These are phyloP conservation scores for Tetrapisispora namnaoensis DNA, from an alignment of 805 yeast species.

Conservation along the genomic window DNA sequence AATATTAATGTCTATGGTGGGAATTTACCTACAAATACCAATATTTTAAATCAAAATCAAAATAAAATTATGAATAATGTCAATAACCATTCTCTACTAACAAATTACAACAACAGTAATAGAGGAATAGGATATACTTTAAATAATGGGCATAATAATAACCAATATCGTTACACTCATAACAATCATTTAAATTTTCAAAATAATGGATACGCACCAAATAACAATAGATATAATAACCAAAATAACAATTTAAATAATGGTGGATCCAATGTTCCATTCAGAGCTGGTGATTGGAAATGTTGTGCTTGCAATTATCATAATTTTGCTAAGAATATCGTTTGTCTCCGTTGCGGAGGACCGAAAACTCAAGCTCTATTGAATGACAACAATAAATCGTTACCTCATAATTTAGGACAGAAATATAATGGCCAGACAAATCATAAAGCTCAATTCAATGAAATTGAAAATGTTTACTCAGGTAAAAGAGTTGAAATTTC, in stretches of 20 bases:
- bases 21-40: neutral
- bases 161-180: neutral
- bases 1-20: neutral
- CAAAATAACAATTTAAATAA: constrained; percentile 9
- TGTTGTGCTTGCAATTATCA: constrained; percentile 78
- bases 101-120: neutral
- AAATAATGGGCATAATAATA: neutral
- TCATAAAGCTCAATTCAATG: neutral
- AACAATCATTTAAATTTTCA: neutral
- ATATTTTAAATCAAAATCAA: neutral
- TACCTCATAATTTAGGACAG: neutral
- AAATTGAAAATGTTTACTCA: neutral
- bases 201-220: constrained; percentile 4
- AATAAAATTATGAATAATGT: neutral
- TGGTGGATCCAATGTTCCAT: constrained; percentile 58
- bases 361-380: constrained; percentile 32
- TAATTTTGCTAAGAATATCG: constrained; percentile 83
- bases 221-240: constrained; percentile 2
- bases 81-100: neutral
- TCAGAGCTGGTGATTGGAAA: constrained; percentile 96
- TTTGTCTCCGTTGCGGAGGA: constrained; percentile 82
- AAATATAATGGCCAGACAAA: neutral
- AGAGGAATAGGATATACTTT: neutral
- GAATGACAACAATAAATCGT: constrained; percentile 6
- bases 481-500: neutral